A percentile compares a stretch with the other conserved stretches of the same genome.
These are phyloP conservation scores for Heterobasidion parviporum DNA, from an alignment of 1,284 basidiomycete genomes.

Conservation along the genomic window DNA sequence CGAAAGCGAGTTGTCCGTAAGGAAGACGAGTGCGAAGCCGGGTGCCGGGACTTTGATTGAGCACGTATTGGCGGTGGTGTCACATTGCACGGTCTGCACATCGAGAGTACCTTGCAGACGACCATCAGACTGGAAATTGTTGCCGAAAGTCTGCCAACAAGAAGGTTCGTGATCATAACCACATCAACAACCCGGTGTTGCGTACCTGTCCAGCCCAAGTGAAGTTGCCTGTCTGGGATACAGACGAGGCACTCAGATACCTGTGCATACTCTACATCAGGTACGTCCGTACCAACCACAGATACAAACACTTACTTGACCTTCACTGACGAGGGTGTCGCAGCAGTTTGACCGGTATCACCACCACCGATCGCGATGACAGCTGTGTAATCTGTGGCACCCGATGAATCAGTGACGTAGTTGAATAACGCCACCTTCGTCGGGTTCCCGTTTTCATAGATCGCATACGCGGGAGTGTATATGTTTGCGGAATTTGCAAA, in stretches of 20 bases:
- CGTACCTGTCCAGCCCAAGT: conserved; percentile 60
- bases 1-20: conserved; percentile 29
- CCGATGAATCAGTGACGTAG: conserved; percentile 47
- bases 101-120: conserved; percentile 30
- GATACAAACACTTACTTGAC: conserved; percentile 38
- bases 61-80: conserved; percentile 32
- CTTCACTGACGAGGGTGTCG: conserved; percentile 34
- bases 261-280: conserved; percentile 19
- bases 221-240: conserved; percentile 60
- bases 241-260: conserved; percentile 42
- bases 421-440: conserved; percentile 62
- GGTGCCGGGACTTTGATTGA: conserved; percentile 42
- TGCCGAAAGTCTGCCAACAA: conserved; percentile 28
- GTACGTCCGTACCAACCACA: not conserved
- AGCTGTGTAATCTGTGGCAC: conserved; percentile 41
- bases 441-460: conserved; percentile 57
- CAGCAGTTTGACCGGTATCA: conserved; percentile 24
- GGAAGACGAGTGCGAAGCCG: conserved; percentile 45
- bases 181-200: not conserved
- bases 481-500: conserved; percentile 37
- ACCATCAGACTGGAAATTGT: conserved; percentile 34
- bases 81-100: conserved; percentile 36
- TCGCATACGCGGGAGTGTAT: conserved; percentile 63
- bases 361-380: conserved; percentile 37
- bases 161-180: not conserved